These are phyloP conservation scores for Rosa hybrid DNA, from an alignment of 331 rosid species.

Conservation along the genomic window DNA sequence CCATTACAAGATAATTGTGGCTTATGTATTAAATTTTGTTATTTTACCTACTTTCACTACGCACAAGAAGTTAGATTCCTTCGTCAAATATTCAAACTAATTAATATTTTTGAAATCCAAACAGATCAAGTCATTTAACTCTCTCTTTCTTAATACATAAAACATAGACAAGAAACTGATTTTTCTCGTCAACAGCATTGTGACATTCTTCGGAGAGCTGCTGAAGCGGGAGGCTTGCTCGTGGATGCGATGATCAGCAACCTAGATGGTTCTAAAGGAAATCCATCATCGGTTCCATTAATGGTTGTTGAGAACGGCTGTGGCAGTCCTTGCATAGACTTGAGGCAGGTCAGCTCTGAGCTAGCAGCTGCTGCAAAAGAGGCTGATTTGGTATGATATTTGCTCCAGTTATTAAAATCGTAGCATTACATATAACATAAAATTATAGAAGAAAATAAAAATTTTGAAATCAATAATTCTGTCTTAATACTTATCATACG, in stretches of 20 bases:
- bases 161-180: conserved; percentile 22
- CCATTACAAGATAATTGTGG: background rate
- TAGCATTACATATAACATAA: background rate
- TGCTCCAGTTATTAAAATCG: conserved; percentile 15
- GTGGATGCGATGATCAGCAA: conserved; percentile 86
- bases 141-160: background rate
- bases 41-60: background rate
- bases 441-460: background rate
- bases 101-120: background rate
- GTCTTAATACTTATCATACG: background rate
- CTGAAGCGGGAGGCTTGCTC: conserved; percentile 91
- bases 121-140: background rate
- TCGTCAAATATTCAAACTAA: background rate
- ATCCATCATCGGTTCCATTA: conserved; percentile 56
- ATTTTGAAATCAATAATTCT: background rate
- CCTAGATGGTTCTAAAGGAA: conserved; percentile 51
- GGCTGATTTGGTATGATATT: conserved; percentile 72
- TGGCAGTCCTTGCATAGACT: conserved; percentile 93
- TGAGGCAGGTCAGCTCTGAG: conserved; percentile 97
- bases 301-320: conserved; percentile 96
- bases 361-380: conserved; percentile 92
- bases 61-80: background rate
- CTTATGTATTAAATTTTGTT: background rate
- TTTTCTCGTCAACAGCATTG: conserved; percentile 66
- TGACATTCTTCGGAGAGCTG: conserved; percentile 87